Conservation (phyloP, 208 protist species). For the Leishmania amazonensis region DNA sequence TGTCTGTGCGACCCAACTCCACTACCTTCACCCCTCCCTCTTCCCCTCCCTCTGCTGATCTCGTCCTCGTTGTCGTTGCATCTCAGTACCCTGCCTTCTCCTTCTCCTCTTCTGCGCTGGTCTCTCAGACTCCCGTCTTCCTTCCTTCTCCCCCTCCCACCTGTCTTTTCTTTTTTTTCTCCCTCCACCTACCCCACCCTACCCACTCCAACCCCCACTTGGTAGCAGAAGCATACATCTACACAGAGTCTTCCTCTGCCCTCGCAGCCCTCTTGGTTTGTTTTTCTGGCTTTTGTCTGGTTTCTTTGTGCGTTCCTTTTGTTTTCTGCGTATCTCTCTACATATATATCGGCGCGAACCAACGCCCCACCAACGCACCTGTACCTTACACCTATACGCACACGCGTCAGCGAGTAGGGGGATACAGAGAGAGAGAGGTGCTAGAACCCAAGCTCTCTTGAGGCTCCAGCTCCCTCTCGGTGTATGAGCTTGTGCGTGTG, state of each 20-base stretch:
- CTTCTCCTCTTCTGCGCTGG: constrained; percentile 1
- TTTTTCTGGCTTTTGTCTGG: background rate
- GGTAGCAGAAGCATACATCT: background rate
- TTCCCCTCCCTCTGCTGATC: background rate
- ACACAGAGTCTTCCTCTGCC: background rate
- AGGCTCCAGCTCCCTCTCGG: background rate
- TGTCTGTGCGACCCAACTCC: background rate
- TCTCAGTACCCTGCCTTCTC: background rate
- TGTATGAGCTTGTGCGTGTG: constrained; percentile 7
- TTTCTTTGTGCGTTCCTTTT: background rate
- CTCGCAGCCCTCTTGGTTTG: background rate
- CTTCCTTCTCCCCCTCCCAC: background rate
- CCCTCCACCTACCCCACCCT: background rate
- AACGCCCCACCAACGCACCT: background rate
- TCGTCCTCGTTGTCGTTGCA: background rate
- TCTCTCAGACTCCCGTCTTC: constrained; percentile 1
- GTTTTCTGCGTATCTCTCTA: background rate
- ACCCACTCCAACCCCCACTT: background rate
- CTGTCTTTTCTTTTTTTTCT: background rate
- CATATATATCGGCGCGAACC: background rate
- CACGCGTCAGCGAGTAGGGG: background rate
- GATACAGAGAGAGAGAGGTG: background rate
- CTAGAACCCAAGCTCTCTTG: background rate
- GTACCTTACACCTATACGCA: background rate
- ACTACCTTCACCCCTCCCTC: background rate